phyloP scores from a whole-genome alignment of 495 filamentous ascomycete species.

The Xylaria acuta region DNA sequence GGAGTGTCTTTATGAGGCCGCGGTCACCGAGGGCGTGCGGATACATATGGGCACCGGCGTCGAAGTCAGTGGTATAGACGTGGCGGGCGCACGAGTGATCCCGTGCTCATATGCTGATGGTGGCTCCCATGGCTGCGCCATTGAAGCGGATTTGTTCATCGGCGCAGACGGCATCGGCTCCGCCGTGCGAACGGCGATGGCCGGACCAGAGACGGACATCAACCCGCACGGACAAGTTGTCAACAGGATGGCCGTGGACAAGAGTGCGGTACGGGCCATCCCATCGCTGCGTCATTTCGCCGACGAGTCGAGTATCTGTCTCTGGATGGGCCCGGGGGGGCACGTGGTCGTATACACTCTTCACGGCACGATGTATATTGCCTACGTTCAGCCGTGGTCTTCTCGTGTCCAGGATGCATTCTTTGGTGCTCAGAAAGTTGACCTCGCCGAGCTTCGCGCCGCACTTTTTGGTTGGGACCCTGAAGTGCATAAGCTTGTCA shows the following conservation, averaged over 20 bases:
- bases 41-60: too few relatives aligned
- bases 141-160: conserved; percentile 23
- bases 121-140: too few relatives aligned
- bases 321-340: conserved; percentile 29
- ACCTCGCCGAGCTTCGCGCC: neutral
- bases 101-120: too few relatives aligned
- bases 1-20: neutral
- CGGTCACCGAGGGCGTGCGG: neutral
- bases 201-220: neutral
- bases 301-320: conserved; percentile 25
- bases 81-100: neutral
- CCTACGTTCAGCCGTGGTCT: too few relatives aligned
- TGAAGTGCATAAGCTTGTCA: conserved; percentile 2
- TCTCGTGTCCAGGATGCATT: neutral
- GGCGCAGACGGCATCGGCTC: conserved; percentile 20
- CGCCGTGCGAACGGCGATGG: conserved; percentile 5
- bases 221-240: conserved; percentile 26
- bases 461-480: neutral
- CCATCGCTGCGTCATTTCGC: conserved; percentile 23
- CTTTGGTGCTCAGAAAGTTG: neutral
- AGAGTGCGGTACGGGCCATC: neutral
- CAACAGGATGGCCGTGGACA: conserved; percentile 23
- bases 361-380: conserved; percentile 26
- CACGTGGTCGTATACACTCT: conserved; percentile 26
- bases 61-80: neutral